A percentile compares a stretch with the other conserved stretches of the same genome.
Conservation (phyloP, 2,329 filamentous ascomycete genomes). For the Xylariaceae sp. region DNA sequence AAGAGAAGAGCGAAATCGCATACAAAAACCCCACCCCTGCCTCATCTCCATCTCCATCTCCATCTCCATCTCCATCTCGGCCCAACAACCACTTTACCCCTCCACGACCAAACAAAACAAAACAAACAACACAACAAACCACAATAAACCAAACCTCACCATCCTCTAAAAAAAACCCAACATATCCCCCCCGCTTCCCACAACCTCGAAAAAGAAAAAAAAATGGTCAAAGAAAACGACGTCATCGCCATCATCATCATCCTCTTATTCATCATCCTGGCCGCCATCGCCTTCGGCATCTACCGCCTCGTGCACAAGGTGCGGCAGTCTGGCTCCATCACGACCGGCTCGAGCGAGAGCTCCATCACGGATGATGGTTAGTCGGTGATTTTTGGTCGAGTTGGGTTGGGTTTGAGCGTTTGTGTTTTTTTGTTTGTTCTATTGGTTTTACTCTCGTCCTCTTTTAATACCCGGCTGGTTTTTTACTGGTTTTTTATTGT, state of each 20-base stretch:
- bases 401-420: not conserved
- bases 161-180: not conserved
- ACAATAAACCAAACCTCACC: not conserved
- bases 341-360: not conserved
- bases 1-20: too few relatives aligned
- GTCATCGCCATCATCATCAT: constrained; percentile 65
- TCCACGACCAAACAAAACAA: too few relatives aligned
- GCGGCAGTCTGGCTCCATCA: constrained; percentile 30
- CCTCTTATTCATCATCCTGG: constrained; percentile 58
- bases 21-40: too few relatives aligned
- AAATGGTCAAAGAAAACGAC: constrained; percentile 61
- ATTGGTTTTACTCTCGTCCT: not conserved
- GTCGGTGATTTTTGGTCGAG: too few relatives aligned
- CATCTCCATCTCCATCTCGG: too few relatives aligned
- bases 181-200: not conserved
- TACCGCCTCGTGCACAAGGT: constrained; percentile 54
- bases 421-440: not conserved
- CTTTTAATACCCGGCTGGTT: too few relatives aligned
- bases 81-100: too few relatives aligned
- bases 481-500: not conserved
- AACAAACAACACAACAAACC: too few relatives aligned
- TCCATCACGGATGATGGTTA: not conserved
- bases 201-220: constrained; percentile 34
- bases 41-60: too few relatives aligned
- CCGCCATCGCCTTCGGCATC: constrained; percentile 57